Base-by-base conservation (phyloP, 2,329 filamentous ascomycete genomes). In the Thyridium curvatum region DNA sequence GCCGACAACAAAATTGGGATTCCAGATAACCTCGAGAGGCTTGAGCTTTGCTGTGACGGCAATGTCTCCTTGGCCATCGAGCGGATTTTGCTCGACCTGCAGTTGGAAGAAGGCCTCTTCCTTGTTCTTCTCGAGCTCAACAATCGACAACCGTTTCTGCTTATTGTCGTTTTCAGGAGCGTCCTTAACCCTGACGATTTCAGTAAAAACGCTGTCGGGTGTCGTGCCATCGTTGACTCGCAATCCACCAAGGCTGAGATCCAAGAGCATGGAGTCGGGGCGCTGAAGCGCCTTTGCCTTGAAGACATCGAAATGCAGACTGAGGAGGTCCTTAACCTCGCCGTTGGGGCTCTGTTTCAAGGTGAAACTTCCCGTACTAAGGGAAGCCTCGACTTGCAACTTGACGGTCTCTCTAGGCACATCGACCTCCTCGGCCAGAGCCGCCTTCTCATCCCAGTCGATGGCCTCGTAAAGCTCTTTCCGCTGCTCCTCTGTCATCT, bases 391-490 rank as follows among this genome's bases (percentile, higher is more conserved):
- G 35, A 98, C 69, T 56, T 96, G 87, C 59, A 97, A 72, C 62
- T 97, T 96, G 53, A 98, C 74, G 9, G 88, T 88, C 51, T 99
- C 93, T 39, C 86, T 79, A 0, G 94, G 94, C 26, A 89, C 72
- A 50, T 98, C 93, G 4, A 99, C 82, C 32, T 85, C 83, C 49
- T 95, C 89, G 0, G 88, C 74, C 30, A 98, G 74, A 2, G 85
- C 86, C 43, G 90, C 82, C 68, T 96, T 97, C 62, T 99, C 93
- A 46, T 98, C 87, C 82, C 91, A 99, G 53, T 97, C 93, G 52
- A 99, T 99, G 36, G 88, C 94, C 50, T 94, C 84, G 60, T 97
- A 98, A 9, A 99, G 75, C 62, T 98, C 91, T 58, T 97, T 89
- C 32, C 91, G 83, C 59, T 99, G 90, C 60, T 97, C 83, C 45